Evolutionary conservation across 1,284 basidiomycete species (phyloP), one percentile per base, ranked within the genome.

Genomic region (Filobasidium uniguttulatum): DNA sequence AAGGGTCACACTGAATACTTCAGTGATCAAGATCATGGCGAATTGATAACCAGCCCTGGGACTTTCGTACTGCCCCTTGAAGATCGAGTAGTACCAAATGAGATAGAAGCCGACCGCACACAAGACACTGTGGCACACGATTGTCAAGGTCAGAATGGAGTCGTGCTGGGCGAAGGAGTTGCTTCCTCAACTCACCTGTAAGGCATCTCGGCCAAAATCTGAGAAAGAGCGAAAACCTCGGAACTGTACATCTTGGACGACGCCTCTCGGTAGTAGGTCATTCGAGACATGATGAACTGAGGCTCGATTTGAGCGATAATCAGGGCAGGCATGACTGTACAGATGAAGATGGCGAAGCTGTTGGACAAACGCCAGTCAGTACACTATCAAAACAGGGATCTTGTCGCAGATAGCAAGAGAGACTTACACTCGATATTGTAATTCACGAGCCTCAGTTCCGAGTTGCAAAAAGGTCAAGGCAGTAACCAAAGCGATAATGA

Each of bases 361-460:
- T n/a, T n/a, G n/a, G n/a, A n/a, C n/a, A n/a, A n/a, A n/a, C n/a
- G n/a, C n/a, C n/a, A n/a, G n/a, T n/a, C n/a, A n/a, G n/a, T n/a
- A n/a, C n/a, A n/a, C n/a, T n/a, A n/a, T n/a, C n/a, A n/a, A n/a
- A n/a, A n/a, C n/a, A n/a, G n/a, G n/a, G n/a, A n/a, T n/a, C n/a
- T n/a, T n/a, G n/a, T n/a, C n/a, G n/a, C n/a, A n/a, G n/a, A n/a
- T n/a, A n/a, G n/a, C n/a, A n/a, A n/a, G n/a, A n/a, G n/a, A n/a
- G n/a, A n/a, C n/a, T n/a, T n/a, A n/a, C n/a, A 87, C 77, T 33
- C 85, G 76, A 72, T 88, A 91, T 62, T 96, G 84, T 26, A 94
- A 69, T 43, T 83, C 80, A 41, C 81, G 76, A 34, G 78, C 56
- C 54, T 79, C 80, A 59, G 77, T 69, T 44, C 77, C 77, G 20